These are phyloP conservation scores for Talaromyces sp. DNA, from an alignment of 2,329 filamentous ascomycete genomes.

Conservation along the genomic window DNA sequence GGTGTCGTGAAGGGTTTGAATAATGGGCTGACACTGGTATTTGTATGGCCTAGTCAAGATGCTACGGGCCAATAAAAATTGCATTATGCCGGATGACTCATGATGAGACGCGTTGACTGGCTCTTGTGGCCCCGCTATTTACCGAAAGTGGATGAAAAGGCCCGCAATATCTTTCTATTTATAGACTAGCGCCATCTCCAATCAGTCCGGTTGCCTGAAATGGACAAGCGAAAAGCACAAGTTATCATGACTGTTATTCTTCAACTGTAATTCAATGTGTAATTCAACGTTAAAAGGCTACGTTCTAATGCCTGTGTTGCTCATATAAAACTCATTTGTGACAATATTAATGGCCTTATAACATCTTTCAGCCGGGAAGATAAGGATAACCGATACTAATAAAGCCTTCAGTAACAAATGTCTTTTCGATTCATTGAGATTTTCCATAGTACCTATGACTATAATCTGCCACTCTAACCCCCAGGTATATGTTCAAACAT, in stretches of 20 bases:
- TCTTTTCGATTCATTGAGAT: too few species aligned
- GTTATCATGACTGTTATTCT: background rate
- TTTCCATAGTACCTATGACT: too few species aligned
- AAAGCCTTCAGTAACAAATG: too few species aligned
- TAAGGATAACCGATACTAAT: too few species aligned
- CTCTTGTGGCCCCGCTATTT: background rate
- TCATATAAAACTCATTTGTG: background rate
- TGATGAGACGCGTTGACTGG: background rate
- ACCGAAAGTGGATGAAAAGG: background rate
- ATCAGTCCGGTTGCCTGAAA: background rate
- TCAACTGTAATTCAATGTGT: background rate
- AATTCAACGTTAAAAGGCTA: background rate
- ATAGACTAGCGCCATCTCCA: background rate
- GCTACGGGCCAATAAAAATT: background rate
- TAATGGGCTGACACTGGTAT: background rate
- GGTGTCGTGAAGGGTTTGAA: background rate
- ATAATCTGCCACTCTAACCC: too few species aligned
- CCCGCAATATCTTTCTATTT: background rate
- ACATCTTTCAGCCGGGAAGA: too few species aligned
- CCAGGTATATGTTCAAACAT: too few species aligned
- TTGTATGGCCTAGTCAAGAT: background rate
- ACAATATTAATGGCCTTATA: background rate
- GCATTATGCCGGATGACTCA: background rate
- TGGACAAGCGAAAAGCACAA: background rate
- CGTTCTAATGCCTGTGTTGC: too few species aligned